Evolutionary conservation across 352 stramenopile species (phyloP), one percentile per base, ranked within the genome.

Genomic region (Aphanomyces astaci): DNA sequence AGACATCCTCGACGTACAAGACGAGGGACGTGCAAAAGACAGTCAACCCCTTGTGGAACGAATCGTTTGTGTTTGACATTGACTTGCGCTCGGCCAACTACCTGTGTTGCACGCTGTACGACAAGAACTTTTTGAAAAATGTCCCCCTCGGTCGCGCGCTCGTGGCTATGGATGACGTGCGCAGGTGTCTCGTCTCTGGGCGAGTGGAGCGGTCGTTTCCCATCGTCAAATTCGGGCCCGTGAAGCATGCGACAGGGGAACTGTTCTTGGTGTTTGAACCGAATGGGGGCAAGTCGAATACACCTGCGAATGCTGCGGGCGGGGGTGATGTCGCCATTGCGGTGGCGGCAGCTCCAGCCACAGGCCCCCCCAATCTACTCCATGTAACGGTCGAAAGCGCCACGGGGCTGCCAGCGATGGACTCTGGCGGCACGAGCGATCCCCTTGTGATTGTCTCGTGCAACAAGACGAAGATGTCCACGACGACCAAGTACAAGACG

Each of bases 391-490:
- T 92, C 9, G 80, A 89, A 39, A 87, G 80, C 9, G 84, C 81
- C 48, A 89, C 90, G 67, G 76, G 92, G 46, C 66, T 97, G 31
- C 76, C 96, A 7, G 82, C 83, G 0, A 95, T 96, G 82, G 87
- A 96, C 65, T 78, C 82, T 39, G 78, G 91, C 45, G 90, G 88
- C 30, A 68, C 62, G 0, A 93, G 82, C 57, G 92, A 98, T 56
- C 92, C 92, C 4, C 79, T 97, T 11, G 88, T 96, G 56, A 87
- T 92, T 45, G 68, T 95, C 4, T 79, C 74, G 53, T 81, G 79
- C 59, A 82, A 78, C n/a, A 86, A 89, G 24, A 93, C 95, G 68
- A 88, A 92, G 59, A 81, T 95, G 64, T 82, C 87, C 66, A 86
- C 82, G 5, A 85, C 65, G 13, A 88, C 79, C 64, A 89, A 92